Conservation (phyloP, 306 rosid genomes). For the Citrullus colocynthis region DNA sequence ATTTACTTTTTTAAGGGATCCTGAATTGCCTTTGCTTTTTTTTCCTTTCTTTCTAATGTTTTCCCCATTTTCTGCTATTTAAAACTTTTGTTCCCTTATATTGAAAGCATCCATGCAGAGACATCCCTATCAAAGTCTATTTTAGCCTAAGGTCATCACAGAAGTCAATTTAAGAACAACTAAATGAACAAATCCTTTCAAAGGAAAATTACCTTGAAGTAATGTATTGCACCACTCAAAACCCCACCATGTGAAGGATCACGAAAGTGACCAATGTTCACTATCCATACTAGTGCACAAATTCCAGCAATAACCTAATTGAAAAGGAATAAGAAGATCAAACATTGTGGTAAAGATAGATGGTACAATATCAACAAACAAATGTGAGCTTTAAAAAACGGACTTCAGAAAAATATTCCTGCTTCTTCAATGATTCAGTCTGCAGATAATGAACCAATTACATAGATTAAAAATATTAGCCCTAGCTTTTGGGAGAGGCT, state of each 20-base stretch:
- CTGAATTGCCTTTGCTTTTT: neutral
- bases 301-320: slow-evolving; percentile 94
- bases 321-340: neutral
- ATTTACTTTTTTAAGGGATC: neutral
- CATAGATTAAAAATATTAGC: neutral
- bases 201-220: slow-evolving; percentile 68
- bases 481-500: neutral
- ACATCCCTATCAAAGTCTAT: neutral
- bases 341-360: neutral
- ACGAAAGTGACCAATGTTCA: slow-evolving; percentile 95
- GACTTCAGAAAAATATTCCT: neutral
- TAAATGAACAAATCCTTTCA: neutral
- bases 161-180: neutral
- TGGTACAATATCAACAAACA: neutral
- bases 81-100: neutral
- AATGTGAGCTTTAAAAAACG: neutral
- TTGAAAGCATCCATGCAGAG: neutral
- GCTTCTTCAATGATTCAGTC: neutral
- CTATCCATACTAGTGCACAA: slow-evolving; percentile 88
- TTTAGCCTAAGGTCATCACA: neutral
- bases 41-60: neutral
- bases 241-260: slow-evolving; percentile 99
- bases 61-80: neutral
- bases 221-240: slow-evolving; percentile 90
- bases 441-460: neutral